phyloP scores from a whole-genome alignment of 2,329 filamentous ascomycete species.

The Parastagonospora avenae region DNA sequence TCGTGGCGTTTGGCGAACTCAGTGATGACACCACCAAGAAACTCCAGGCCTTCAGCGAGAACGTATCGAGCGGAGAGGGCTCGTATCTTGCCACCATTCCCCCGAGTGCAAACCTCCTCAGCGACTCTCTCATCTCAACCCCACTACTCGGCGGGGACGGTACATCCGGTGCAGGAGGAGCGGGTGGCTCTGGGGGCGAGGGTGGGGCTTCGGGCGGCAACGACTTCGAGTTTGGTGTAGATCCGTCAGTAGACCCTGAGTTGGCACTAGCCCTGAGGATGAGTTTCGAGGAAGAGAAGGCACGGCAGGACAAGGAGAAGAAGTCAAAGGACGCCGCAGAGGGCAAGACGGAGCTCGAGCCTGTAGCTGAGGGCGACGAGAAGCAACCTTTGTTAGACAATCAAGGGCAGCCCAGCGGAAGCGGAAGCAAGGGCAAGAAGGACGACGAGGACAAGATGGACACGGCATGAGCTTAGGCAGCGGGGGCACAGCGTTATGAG shows the following conservation, averaged over 20 bases:
- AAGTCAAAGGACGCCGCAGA: constrained; percentile 73
- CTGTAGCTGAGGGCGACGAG: constrained; percentile 73
- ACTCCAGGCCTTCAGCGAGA: constrained; percentile 89
- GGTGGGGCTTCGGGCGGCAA: constrained; percentile 61
- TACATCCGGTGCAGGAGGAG: constrained; percentile 63
- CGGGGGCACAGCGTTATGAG: constrained; percentile 1
- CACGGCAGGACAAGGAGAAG: constrained; percentile 84
- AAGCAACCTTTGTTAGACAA: constrained; percentile 67
- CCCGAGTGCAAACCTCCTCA: constrained; percentile 88
- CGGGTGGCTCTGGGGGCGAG: constrained; percentile 55
- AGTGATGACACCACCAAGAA: constrained; percentile 88
- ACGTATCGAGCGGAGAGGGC: constrained; percentile 85
- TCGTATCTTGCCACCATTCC: constrained; percentile 90
- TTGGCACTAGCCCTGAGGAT: constrained; percentile 92
- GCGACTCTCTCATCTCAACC: constrained; percentile 86
- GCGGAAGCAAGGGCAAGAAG: constrained; percentile 57
- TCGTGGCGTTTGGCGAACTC: constrained; percentile 92
- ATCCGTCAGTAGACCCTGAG: constrained; percentile 90
- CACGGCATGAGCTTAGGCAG: constrained; percentile 66
- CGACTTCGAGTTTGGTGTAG: constrained; percentile 86
- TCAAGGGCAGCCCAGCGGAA: constrained; percentile 68
- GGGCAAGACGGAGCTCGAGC: constrained; percentile 76
- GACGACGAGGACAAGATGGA: constrained; percentile 83
- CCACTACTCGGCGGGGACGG: constrained; percentile 88
- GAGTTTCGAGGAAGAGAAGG: constrained; percentile 98